phyloP scores from a whole-genome alignment of 176 grass and related monocot genomes.

The Lolium multiflorum region DNA sequence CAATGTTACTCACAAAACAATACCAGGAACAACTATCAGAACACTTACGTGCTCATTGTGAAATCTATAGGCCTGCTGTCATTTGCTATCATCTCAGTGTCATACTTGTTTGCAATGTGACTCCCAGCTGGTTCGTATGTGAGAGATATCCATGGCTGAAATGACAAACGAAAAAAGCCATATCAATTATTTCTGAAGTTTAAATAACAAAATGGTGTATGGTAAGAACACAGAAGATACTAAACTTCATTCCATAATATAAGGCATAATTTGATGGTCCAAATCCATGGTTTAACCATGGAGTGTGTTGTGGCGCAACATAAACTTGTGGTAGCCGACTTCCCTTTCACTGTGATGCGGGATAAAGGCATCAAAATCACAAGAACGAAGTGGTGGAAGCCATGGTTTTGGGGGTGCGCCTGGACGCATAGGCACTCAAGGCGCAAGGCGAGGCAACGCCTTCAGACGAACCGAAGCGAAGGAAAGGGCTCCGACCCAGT shows the following conservation, averaged over 20 bases:
- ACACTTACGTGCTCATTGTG: conserved; percentile 65
- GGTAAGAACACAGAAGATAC: not conserved
- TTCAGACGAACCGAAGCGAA: no score
- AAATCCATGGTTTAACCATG: no score
- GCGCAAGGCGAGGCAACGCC: no score
- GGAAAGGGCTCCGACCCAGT: no score
- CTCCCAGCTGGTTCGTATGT: conserved; percentile 54
- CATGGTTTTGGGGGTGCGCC: no score
- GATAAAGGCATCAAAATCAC: no score
- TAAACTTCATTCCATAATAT: not conserved
- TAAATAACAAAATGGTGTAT: not conserved
- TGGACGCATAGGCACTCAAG: no score
- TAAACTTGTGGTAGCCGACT: no score
- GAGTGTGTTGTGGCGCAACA: no score
- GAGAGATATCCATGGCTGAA: conserved; percentile 75
- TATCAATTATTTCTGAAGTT: conserved; percentile 29
- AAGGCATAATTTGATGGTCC: no score
- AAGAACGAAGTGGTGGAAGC: no score
- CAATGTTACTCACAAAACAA: conserved; percentile 12
- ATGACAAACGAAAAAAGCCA: not conserved
- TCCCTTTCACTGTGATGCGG: no score
- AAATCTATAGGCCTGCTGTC: conserved; percentile 67
- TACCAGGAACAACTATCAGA: conserved; percentile 7
- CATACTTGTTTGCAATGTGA: conserved; percentile 57
- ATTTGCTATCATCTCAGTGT: conserved; percentile 61